These are phyloP conservation scores for Rhamnella rubrinervis DNA, from an alignment of 331 rosid genomes.

Conservation along the genomic window DNA sequence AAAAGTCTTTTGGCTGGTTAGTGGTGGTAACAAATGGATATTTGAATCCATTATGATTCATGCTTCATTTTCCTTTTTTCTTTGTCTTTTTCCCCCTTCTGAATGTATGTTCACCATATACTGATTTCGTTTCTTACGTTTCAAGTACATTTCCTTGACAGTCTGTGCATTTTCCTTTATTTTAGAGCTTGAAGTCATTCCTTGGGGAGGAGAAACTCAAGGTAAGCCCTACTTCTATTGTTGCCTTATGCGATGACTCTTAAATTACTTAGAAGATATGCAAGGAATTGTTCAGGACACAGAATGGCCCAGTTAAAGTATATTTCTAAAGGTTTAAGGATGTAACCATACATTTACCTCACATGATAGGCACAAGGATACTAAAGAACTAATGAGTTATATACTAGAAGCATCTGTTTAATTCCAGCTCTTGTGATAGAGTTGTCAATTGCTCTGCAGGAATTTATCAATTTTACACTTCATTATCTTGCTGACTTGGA, in stretches of 20 bases:
- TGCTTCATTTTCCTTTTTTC: neutral
- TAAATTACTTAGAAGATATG: conserved; percentile 2
- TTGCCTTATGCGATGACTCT: neutral
- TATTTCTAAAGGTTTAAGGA: no score
- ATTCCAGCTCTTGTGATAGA: conserved; percentile 15
- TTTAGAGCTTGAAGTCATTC: conserved; percentile 79
- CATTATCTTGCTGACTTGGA: conserved; percentile 97
- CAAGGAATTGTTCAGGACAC: conserved; percentile 2
- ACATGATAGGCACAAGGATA: neutral
- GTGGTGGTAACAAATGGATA: neutral
- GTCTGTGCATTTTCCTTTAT: conserved; percentile 26
- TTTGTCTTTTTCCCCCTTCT: no score
- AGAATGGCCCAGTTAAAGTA: no score
- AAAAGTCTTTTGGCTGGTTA: neutral
- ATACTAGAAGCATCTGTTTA: neutral
- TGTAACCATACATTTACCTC: conserved; percentile 4
- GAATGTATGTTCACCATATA: no score
- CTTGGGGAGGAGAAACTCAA: conserved; percentile 86
- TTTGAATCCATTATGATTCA: neutral
- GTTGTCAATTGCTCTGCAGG: conserved; percentile 49
- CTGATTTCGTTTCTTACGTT: neutral
- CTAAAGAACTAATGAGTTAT: conserved; percentile 1
- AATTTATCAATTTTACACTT: conserved; percentile 76
- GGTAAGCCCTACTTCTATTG: conserved; percentile 43
- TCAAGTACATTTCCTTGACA: conserved; percentile 13